Base-by-base conservation (phyloP, 2,329 filamentous ascomycete genomes). In the Cercospora nicotianae region DNA sequence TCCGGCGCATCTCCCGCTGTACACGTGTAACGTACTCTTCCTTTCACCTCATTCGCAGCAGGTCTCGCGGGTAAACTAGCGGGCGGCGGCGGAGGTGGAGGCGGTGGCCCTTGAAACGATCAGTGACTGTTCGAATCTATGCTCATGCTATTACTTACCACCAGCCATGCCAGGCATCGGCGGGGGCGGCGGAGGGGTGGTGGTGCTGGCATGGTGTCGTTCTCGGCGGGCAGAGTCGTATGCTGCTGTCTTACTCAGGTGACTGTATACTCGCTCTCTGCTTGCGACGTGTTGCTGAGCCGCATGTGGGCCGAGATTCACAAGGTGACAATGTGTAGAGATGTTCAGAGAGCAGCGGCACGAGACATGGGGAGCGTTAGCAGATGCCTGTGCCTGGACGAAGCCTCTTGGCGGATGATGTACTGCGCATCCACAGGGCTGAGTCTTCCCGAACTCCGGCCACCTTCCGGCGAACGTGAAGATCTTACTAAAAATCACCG, bases 121-220 rank as follows among this genome's bases (percentile, higher is more conserved):
- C 28, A 72, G 67, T 57, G 45, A 63, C 59, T 48, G 36, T 28
- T 57, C 9, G 57, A 13, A 23, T 18, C 20, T 18, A 16, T 16
- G 31, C 55, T 33, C 10, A 12, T 23, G 42, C 18, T 8, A 9
- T 9, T 65, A 76, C 84, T 84, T 72, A 77, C 84, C 86, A 76
- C 87, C 88, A 75, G 83, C 80, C 23, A 80, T 83, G 70, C 83
- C 84, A 63, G 87, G 86, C 75, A 84, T 82, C 66, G 86, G 87
- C 63, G 89, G 87, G 59, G 89, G 91, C 58, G 78, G 78, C 45
- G 91, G 91, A 1, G 90, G 78, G 91, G 91, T 1, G 90, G 89
- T 58, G 89, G 86, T 65, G 86, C 86, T 75, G 82, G 75, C 67
- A 73, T 73, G 26, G 57, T 67, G 67, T 64, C 48, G 69, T 31